Base-by-base conservation (phyloP, 306 rosid genomes). In the Astragalus membranaceus region DNA sequence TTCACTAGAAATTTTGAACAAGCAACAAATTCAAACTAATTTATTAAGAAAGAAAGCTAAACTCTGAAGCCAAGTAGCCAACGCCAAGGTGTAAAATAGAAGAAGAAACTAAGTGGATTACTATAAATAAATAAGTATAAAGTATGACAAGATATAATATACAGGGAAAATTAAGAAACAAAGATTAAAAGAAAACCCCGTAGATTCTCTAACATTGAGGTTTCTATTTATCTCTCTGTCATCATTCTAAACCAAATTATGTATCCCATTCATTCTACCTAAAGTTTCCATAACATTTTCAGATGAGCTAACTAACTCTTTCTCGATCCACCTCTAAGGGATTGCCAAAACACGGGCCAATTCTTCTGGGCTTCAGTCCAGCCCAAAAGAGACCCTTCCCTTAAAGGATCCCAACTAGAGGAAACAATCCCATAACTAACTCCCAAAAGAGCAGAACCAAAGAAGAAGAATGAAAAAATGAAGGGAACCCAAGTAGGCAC, bases 341-440 rank as follows among this genome's bases (percentile, higher is more conserved):
- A 86, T 64, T 81, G 85, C 88, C 89, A 85, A 78, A 89, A 82
- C 8, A 88, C 85, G 69, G 92, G 96, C 90, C 92, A 87, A 72
- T 89, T 89, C 75, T 85, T 90, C 39, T 72, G 79, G 67, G 93
- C 96, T 62, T 87, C 88, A 51, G 67, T 86, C 98, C 91, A 88
- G 3, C 88, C 93, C 83, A 83, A 67, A 41, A 88, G 66, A 3
- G 93, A 80, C 0, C 91, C 96, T 75, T 82, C 90, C 72, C 90
- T 88, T 47, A 81, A 8, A 12, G 96, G 98, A 72, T 85, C 93
- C 96, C 96, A 89, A 57, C 97, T 90, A 26, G 96, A 80, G 79
- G 98, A 93, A 71, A 88, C 98, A 79, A 90, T 93, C 70, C 97
- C 98, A 78, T 93, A 93, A 75, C 98, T 93, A 48, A 93, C 97